A percentile compares a stretch with the other conserved stretches of the same genome.
Conservation (phyloP, 1,284 basidiomycete genomes). For the Trametes hirsuta region DNA sequence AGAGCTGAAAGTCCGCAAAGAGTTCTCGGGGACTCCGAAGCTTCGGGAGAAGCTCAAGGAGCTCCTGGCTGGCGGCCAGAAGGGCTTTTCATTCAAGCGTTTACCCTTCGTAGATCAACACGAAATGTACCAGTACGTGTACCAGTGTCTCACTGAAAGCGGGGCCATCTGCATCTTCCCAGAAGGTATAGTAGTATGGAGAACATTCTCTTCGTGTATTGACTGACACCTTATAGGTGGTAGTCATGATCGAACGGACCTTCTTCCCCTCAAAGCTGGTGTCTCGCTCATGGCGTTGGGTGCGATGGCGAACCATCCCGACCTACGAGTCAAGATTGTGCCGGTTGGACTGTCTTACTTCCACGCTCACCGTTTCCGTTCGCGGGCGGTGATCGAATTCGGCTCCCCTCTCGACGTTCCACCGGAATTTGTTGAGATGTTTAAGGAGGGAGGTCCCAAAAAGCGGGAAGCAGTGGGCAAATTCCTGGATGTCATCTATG, state of each 20-base stretch:
- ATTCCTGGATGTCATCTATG: slow-evolving; percentile 92
- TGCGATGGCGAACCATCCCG: slow-evolving; percentile 92
- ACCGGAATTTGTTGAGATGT: slow-evolving; percentile 83
- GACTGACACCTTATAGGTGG: slow-evolving; percentile 61
- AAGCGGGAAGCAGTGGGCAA: slow-evolving; percentile 93
- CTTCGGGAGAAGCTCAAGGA: slow-evolving; percentile 72
- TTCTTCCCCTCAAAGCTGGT: slow-evolving; percentile 94
- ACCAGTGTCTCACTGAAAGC: slow-evolving; percentile 84
- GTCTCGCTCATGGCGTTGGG: slow-evolving; percentile 98
- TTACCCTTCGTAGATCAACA: slow-evolving; percentile 91
- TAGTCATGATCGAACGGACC: slow-evolving; percentile 94
- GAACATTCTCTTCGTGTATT: neutral
- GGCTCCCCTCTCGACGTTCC: slow-evolving; percentile 92
- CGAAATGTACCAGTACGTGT: slow-evolving; percentile 95
- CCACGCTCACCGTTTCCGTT: slow-evolving; percentile 93
- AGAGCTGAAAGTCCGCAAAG: slow-evolving; percentile 82
- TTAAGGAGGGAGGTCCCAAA: slow-evolving; percentile 86
- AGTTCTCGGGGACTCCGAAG: slow-evolving; percentile 80
- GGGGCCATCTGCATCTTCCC: slow-evolving; percentile 96
- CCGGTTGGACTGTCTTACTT: slow-evolving; percentile 96
- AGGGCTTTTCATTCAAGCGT: slow-evolving; percentile 76
- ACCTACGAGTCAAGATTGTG: slow-evolving; percentile 87
- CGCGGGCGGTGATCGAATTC: slow-evolving; percentile 96
- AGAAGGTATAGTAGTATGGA: slow-evolving; percentile 65
- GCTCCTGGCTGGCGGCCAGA: slow-evolving; percentile 51